Conservation (phyloP, 2,329 filamentous ascomycete species). For the Colletotrichum siamense region DNA sequence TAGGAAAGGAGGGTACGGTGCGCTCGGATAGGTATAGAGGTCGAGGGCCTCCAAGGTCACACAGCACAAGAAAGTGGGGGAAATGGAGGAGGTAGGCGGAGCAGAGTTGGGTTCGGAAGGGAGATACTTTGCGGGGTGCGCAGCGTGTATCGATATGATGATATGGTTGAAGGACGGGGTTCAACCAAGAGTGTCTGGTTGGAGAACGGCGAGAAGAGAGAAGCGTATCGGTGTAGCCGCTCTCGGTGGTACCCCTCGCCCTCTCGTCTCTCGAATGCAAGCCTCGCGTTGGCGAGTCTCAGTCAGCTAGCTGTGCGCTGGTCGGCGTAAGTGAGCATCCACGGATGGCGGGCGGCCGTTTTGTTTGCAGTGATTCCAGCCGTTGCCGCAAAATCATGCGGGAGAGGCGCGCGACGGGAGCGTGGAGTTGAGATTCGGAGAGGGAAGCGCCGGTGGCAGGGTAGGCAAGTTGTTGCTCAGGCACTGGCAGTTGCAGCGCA, state of each 20-base stretch:
- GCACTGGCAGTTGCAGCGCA: neutral
- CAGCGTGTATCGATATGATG: slow-evolving; percentile 1
- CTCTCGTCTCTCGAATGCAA: slow-evolving; percentile 4
- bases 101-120: slow-evolving; percentile 13
- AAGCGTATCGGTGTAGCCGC: neutral
- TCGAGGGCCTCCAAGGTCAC: slow-evolving; percentile 34
- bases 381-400: slow-evolving; percentile 5
- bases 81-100: slow-evolving; percentile 20
- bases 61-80: slow-evolving; percentile 35
- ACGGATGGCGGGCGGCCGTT: neutral
- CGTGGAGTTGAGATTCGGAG: slow-evolving; percentile 13
- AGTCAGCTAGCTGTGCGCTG: neutral
- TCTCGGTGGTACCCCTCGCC: neutral
- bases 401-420: neutral
- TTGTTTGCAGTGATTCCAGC: neutral
- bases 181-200: neutral
- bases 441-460: slow-evolving; percentile 7
- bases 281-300: neutral
- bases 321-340: neutral
- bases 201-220: neutral
- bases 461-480: neutral
- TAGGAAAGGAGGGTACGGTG: slow-evolving; percentile 26
- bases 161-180: neutral
- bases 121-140: slow-evolving; percentile 19
- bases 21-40: slow-evolving; percentile 13